Conservation (phyloP, 225 moss, liverwort and hornwort genomes). For the Physcomitrium patens region DNA sequence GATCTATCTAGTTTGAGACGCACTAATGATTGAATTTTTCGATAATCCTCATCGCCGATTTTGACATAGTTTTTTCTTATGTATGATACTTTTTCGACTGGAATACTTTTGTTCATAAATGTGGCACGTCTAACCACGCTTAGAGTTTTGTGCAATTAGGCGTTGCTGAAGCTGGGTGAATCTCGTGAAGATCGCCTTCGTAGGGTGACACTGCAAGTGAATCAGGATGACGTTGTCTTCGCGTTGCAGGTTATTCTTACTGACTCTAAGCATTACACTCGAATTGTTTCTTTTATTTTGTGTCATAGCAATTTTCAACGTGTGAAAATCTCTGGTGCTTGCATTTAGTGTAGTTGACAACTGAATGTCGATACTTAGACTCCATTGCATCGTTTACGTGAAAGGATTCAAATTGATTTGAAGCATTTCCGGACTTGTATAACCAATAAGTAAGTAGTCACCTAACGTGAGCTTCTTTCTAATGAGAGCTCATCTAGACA, state of each 20-base stretch:
- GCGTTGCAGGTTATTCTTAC: constrained; percentile 70
- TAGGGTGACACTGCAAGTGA: constrained; percentile 82
- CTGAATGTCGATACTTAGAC: neutral
- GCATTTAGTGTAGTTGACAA: neutral
- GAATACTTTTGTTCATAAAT: constrained; percentile 41
- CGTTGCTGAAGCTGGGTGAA: constrained; percentile 76
- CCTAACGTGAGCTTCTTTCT: neutral
- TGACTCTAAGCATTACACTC: constrained; percentile 4
- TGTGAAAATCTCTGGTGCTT: neutral
- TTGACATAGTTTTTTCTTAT: constrained; percentile 4
- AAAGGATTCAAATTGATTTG: constrained; percentile 1
- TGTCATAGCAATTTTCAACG: neutral
- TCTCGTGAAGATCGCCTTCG: constrained; percentile 89
- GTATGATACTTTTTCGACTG: neutral
- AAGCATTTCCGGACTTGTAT: neutral
- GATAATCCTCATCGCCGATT: neutral
- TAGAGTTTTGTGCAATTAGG: constrained; percentile 44
- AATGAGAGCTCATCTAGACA: neutral
- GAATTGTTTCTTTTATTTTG: neutral
- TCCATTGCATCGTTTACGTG: constrained; percentile 8
- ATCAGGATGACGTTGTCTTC: constrained; percentile 84
- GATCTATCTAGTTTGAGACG: neutral
- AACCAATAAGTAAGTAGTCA: constrained; percentile 19
- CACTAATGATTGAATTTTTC: neutral
- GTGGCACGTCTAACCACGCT: constrained; percentile 12